Base-by-base conservation (phyloP, 2,329 filamentous ascomycete genomes). In the Arthrocladium fulminans region DNA sequence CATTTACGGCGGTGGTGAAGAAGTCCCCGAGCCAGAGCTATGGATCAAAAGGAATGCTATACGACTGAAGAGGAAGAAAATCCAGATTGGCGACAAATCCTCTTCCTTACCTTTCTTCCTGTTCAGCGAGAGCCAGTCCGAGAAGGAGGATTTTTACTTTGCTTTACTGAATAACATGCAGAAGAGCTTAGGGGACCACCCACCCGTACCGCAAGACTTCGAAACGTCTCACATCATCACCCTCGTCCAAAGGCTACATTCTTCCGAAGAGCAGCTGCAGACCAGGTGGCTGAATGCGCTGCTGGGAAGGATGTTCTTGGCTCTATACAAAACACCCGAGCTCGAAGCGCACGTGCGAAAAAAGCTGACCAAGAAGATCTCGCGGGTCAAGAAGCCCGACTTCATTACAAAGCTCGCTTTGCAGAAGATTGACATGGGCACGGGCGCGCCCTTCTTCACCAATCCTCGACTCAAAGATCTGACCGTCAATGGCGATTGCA, bases 61-160 rank as follows among this genome's bases (percentile, higher is more conserved):
- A 47, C 83, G 86, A 57, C 73, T 96, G 25, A 78, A 80, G n/a
- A 77, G 87, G 57, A 83, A 78, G 59, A 64, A 68, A 27, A 73
- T 76, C 25, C 65, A 65, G 23, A 71, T 71, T 22, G 68, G 70
- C 22, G 79, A 83, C 27, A 58, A 74, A 23, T 74, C 77, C 27
- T 61, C 76, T 2, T 82, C 86, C 5, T 89, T 86, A 57, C 88
- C 92, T 0, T 97, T 96, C 68, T 97, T 83, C 61, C 73, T 98
- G 3, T 98, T 97, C 66, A 94, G 87, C 0, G 88, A 97, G 57
- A 95, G 94, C 60, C 87, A 87, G 63, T 95, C 89, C 0, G 88
- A 92, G 40, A 98, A 98, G 65, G 92, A 98, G 66, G 92, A 98
- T 63, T 97, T 98, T 67, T 98, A 98, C 65, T 90, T 95, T 66